Evolutionary conservation across 129 eudicot species (phyloP), one percentile per base, ranked within the genome.

Genomic region (Arctium minus): DNA sequence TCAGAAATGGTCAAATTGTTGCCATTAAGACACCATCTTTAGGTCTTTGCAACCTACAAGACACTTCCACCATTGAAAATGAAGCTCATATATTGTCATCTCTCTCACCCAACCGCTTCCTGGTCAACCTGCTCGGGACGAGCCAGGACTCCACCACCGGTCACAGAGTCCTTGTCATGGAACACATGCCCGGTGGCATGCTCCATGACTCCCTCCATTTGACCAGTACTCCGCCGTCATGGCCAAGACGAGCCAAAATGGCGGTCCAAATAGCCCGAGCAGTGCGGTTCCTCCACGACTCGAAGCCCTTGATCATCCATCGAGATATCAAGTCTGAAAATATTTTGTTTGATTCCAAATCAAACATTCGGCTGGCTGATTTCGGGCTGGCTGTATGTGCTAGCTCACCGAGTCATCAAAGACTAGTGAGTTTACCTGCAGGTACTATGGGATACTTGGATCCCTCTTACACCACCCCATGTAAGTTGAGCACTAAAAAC

Each of bases 361-460:
- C 91, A 89, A 78, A 86, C 13, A 92, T 90, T 1, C 91, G 87
- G 68, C 39, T 94, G 60, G 91, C 92, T 6, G 98, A 94, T 78
- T 90, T 92, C 44, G 97, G 98, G 0, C 84, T 94, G 0, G 93
- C 97, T 0, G 40, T 86, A 3, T 15, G 53, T 84, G 72, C 79
- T 8, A 53, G 30, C 73, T 79, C 85, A 29, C 36, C 44, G 36
- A 83, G 82, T 79, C 85, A 76, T 6, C 86, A 11, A 62, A 79
- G 77, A 75, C 85, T 81, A 4, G 38, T 60, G 81, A 82, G 88
- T 74, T 84, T 85, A 32, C 94, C 97, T 2, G 97, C 97, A 0
- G 97, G 98, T 1, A 94, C 98, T 2, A 90, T 94, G 0, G 98
- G 98, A 42, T 90, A 94, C 87, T 39, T 92, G 11, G 97, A 94